Base-by-base conservation (phyloP, 495 filamentous ascomycete species). In the Parathielavia hyrcaniae region DNA sequence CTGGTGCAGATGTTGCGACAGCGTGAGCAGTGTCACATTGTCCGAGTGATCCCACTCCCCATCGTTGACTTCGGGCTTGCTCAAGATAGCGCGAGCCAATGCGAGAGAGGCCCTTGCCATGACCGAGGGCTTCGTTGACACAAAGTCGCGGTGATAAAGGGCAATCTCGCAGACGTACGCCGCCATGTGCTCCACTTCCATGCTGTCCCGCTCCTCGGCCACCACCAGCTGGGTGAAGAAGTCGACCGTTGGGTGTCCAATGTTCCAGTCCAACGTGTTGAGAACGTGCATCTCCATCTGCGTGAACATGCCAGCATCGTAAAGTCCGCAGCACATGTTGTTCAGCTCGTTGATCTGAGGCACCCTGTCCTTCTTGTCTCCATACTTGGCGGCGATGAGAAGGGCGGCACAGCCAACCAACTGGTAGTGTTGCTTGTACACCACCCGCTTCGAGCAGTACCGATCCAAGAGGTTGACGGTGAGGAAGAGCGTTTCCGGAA, bases 211-310 rank as follows among this genome's bases (percentile, higher is more conserved):
- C 55, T 86, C 82, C 61, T 81, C 77, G 26, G 77, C 75, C 36
- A 88, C 73, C 26, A 84, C 82, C 58, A 96, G 69, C 62, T 95
- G 86, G 41, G 96, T 79, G 74, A 97, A 99, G 67, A 82, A 86
- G 69, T 97, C 91, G 53, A 96, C 88, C 34, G 93, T 97, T 1
- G 93, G 91, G 76, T 96, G 91, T 41, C 93, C 93, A 62, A 99
- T 86, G 63, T 86, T 83, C 95, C 95, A 99, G 59, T 89, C 87
- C 58, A 99, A 80, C n/a, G 93, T 97, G 73, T 95, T 91, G 63
- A 99, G 79, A 11, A 99, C 93, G 71, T 99, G 93, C 92, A 95
- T 97, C 72, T 99, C 93, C 95, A 99, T 97, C 73, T 99, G 93
- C 16, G 89, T 91, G 75, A 99, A 99, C 93, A 99, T 97, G 69